Percentiles rank a stretch among this genome's conserved stretches.
phyloP scores from a whole-genome alignment of 2,329 filamentous ascomycete genomes.

The Diaporthe sp. region DNA sequence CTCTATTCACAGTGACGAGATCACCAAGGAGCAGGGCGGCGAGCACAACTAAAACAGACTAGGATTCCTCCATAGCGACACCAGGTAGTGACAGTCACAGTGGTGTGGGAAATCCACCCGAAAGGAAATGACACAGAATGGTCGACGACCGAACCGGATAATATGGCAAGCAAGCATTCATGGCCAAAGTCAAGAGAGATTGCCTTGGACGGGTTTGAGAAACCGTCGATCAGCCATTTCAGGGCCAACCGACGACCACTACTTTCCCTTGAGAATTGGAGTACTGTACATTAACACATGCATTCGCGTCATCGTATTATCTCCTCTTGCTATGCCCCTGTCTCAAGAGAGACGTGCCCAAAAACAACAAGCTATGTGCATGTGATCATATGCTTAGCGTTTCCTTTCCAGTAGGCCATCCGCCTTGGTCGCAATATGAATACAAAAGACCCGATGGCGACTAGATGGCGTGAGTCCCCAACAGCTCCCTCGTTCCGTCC shows the following conservation, averaged over 20 bases:
- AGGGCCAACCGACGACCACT: constrained; percentile 42
- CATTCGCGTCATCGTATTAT: constrained; percentile 30
- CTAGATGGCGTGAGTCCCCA: not conserved
- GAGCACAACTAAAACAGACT: constrained; percentile 68
- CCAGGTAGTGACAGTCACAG: not conserved
- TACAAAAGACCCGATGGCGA: not conserved
- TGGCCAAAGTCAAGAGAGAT: not conserved
- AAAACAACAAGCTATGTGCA: constrained; percentile 23
- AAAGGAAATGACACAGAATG: not conserved
- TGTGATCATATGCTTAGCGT: not conserved
- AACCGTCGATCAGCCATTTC: not conserved
- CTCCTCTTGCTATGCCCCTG: constrained; percentile 40
- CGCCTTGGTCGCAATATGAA: not conserved
- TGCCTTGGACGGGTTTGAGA: not conserved
- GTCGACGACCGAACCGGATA: constrained; percentile 16
- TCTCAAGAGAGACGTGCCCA: not conserved
- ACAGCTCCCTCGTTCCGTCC: not conserved
- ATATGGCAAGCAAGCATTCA: not conserved
- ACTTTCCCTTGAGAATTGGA: not conserved
- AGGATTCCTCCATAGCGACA: constrained; percentile 7
- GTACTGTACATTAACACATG: constrained; percentile 55
- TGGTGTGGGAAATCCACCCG: not conserved
- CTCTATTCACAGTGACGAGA: constrained; percentile 72
- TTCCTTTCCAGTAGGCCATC: not conserved
- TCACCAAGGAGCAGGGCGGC: constrained; percentile 80